phyloP scores from a whole-genome alignment of 2,329 filamentous ascomycete genomes.

The Tolypocladium sp. region DNA sequence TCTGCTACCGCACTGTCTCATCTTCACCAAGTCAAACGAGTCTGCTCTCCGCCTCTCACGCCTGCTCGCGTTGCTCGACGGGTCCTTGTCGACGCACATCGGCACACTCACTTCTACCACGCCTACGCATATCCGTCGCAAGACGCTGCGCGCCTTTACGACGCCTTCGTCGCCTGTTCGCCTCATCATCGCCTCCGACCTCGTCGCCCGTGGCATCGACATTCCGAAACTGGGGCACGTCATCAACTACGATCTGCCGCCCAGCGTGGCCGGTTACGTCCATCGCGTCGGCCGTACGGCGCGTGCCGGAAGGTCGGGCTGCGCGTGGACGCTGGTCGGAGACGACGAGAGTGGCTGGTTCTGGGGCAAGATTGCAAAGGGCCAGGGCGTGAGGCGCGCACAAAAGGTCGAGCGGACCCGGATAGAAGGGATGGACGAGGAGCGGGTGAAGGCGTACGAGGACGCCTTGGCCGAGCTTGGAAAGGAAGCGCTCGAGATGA shows the following conservation, averaged over 20 bases:
- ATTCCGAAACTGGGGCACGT: constrained; percentile 72
- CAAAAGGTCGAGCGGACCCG: constrained; percentile 38
- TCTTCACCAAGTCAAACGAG: constrained; percentile 90
- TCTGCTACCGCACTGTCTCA: constrained; percentile 45
- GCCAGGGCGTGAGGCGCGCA: constrained; percentile 36
- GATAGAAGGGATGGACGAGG: constrained; percentile 37
- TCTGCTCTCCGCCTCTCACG: constrained; percentile 78
- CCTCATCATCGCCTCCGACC: constrained; percentile 82
- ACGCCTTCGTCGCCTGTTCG: constrained; percentile 57
- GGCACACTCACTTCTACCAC: constrained; percentile 71
- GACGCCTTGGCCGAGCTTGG: constrained; percentile 52
- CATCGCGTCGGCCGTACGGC: constrained; percentile 90
- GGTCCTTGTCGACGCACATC: constrained; percentile 45
- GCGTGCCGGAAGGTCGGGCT: constrained; percentile 64
- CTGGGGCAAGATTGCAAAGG: constrained; percentile 67
- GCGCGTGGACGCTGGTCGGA: constrained; percentile 79
- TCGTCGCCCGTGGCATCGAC: constrained; percentile 87
- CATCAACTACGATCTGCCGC: constrained; percentile 87
- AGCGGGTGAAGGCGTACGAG: constrained; percentile 39
- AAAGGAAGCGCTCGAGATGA: constrained; percentile 40
- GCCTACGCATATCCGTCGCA: constrained; percentile 60
- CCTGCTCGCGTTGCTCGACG: constrained; percentile 60
- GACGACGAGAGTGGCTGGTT: constrained; percentile 87
- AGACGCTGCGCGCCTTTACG: constrained; percentile 58
- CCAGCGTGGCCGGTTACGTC: constrained; percentile 73